These are phyloP conservation scores for Cladosporium sp. DNA, from an alignment of 2,329 filamentous ascomycete genomes.

Conservation along the genomic window DNA sequence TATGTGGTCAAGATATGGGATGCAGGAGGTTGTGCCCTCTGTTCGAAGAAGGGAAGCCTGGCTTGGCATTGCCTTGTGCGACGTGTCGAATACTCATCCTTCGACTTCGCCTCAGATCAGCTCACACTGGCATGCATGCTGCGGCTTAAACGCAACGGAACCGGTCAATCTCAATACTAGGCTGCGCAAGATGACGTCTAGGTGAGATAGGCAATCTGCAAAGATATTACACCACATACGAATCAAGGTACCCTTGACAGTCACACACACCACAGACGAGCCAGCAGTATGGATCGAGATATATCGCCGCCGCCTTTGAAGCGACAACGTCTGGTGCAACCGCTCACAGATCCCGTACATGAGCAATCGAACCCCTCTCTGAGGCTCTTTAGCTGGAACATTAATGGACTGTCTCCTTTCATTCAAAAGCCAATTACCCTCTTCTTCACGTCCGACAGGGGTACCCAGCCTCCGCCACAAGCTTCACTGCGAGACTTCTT, in stretches of 20 bases:
- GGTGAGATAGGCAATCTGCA: not conserved
- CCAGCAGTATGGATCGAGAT: conserved; percentile 8
- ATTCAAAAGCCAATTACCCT: conserved; percentile 43
- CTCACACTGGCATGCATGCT: not conserved
- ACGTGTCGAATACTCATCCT: not conserved
- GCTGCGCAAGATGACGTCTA: not conserved
- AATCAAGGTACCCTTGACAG: not conserved
- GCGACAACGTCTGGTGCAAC: conserved; percentile 22
- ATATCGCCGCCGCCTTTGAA: conserved; percentile 38
- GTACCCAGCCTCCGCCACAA: conserved; percentile 16
- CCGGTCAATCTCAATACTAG: not conserved
- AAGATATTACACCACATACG: not conserved
- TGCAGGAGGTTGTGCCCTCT: not conserved
- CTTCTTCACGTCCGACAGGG: conserved; percentile 36
- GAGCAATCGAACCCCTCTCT: conserved; percentile 23
- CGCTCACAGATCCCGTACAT: not conserved
- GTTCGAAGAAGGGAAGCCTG: not conserved
- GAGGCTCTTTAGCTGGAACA: conserved; percentile 50
- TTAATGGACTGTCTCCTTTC: conserved; percentile 50
- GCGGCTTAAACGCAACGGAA: not conserved
- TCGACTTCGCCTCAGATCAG: not conserved
- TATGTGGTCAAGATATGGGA: not conserved
- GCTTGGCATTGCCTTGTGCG: not conserved
- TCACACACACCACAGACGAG: not conserved
- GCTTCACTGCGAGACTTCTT: conserved; percentile 46